Evolutionary conservation across 2,329 filamentous ascomycete genomes (phyloP), one percentile per base, ranked within the genome.

Genomic region (Stachybotrys chartarum): DNA sequence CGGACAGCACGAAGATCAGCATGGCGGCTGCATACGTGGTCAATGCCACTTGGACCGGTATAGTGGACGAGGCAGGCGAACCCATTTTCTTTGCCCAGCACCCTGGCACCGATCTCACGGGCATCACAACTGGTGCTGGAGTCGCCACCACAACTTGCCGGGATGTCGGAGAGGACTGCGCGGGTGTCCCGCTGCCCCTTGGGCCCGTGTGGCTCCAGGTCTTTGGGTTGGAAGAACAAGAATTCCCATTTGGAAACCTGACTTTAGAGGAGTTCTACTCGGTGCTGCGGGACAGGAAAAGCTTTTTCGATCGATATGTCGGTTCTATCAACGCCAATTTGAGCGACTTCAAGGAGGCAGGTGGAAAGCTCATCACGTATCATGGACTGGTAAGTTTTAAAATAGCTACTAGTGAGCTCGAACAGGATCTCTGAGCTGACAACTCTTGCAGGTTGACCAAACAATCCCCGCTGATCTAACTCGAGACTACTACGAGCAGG

Each of bases 291-390:
- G 31, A 18, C 7, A 16, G 31, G 31, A 51, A 51, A n/a, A 30
- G 7, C 6, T 39, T 51, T 32, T 51, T 51, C 17, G 50, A 51
- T 51, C 50, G 31, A 39, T 51, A 51, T n/a, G 50, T 51, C 18
- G 50, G 50, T 12, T 51, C 50, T 18, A 17, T 8, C 7, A 18
- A 32, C 39, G 7, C n/a, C n/a, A 18, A 51, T 51, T 30, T 51
- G 50, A 51, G 50, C 50, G 30, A 32, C 6, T 51, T 51, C 31
- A 24, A 30, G 31, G 31, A 51, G 30, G 50, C 50, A n/a, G 50
- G 50, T n/a, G 50, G 50, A 12, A 51, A 51, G 50, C 30, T 51
- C 12, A 51, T 51, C 31, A 51, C 50, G 24, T 51, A 10, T n/a
- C 50, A 51, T 39, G 50, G 50, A 51, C 31, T 51, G 30, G 50